phyloP scores from a whole-genome alignment of 2,329 filamentous ascomycete genomes.

The Aureobasidium zeae region DNA sequence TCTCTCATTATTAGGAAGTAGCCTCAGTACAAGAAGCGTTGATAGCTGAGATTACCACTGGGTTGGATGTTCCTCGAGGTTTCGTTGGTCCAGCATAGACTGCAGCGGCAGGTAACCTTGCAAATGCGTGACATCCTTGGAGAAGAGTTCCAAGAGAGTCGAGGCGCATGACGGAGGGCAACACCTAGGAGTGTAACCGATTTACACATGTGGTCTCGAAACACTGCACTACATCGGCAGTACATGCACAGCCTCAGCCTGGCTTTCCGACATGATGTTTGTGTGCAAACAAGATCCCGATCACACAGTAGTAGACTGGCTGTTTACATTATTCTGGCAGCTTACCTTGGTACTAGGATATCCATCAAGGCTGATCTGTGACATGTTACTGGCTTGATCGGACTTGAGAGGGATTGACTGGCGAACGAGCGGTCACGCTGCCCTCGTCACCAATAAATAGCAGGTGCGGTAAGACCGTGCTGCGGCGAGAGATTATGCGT shows the following conservation, averaged over 20 bases:
- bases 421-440: conserved; percentile 7
- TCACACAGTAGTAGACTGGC: background rate
- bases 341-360: conserved; percentile 5
- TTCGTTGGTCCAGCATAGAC: conserved; percentile 2
- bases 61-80: background rate
- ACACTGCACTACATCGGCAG: conserved; percentile 7
- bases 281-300: conserved; percentile 8
- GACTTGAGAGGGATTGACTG: background rate
- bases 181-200: conserved; percentile 2
- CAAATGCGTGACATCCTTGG: background rate
- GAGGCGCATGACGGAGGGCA: conserved; percentile 2
- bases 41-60: background rate
- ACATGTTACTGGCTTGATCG: conserved; percentile 8
- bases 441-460: conserved; percentile 6
- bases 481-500: conserved; percentile 4
- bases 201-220: conserved; percentile 1
- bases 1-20: background rate
- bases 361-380: conserved; percentile 6
- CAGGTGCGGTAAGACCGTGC: conserved; percentile 14
- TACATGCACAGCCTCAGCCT: conserved; percentile 9
- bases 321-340: conserved; percentile 5
- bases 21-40: no score
- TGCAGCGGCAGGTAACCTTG: background rate
- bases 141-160: background rate
- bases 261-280: conserved; percentile 1